Evolutionary conservation across 2,329 filamentous ascomycete genomes (phyloP).

Genomic region (Bipolaris gigantea): DNA sequence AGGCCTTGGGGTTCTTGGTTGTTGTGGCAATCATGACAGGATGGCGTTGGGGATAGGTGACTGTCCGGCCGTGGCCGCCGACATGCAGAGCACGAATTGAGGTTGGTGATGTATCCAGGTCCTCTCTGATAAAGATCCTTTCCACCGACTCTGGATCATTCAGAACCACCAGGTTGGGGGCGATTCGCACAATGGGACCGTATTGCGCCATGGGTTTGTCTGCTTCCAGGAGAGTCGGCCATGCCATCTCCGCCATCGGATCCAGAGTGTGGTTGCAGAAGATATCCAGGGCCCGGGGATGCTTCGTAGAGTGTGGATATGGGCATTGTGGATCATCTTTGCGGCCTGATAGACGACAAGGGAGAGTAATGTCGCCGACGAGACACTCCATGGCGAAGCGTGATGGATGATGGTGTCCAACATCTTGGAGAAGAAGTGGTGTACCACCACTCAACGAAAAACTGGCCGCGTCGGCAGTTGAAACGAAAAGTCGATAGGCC

Average conservation of each 20-base stretch:
- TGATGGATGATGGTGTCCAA: neutral
- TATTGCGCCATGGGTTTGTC: conserved; percentile 24
- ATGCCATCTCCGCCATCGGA: conserved; percentile 27
- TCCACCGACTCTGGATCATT: conserved; percentile 23
- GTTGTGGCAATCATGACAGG: conserved; percentile 27
- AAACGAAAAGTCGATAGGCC: neutral
- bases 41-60: conserved; percentile 27
- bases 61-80: conserved; percentile 26
- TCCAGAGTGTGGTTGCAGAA: conserved; percentile 21
- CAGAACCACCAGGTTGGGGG: conserved; percentile 22
- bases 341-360: neutral
- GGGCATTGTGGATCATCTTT: conserved; percentile 16
- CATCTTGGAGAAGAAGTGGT: neutral
- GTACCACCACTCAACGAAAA: neutral
- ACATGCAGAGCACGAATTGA: conserved; percentile 24
- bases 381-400: neutral
- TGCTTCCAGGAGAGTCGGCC: conserved; percentile 20
- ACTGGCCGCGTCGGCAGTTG: neutral
- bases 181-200: conserved; percentile 24
- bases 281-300: conserved; percentile 24
- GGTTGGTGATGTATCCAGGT: conserved; percentile 23
- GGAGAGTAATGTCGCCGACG: neutral
- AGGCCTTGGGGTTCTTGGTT: conserved; percentile 22
- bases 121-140: conserved; percentile 21
- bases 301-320: conserved; percentile 17